Base-by-base conservation (phyloP, 2,329 filamentous ascomycete genomes). In the Botrytis tulipae region DNA sequence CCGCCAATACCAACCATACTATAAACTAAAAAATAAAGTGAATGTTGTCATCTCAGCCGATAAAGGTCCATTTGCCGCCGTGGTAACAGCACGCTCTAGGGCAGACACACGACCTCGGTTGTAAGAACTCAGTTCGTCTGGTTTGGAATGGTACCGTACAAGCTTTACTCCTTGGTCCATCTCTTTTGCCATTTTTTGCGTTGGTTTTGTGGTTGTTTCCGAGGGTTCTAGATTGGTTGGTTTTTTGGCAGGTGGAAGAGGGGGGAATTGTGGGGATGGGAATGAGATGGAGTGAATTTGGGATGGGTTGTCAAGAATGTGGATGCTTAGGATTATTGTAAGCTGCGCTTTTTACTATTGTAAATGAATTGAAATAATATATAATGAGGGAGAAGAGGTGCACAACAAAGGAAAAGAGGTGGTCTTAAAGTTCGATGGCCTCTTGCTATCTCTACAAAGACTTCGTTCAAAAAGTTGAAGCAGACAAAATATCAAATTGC, bases 21-120 rank as follows among this genome's bases (percentile, higher is more conserved):
- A 14, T 51, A 51, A 2, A 51, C 25, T 5, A 2, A 25, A 14
- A 51, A 51, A 51, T 12, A 8, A 14, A 51, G 22, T 25, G 22
- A 51, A 51, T 4, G 25, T 25, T 18, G 2, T n/a, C 44, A 51
- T 5, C 32, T n/a, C 35, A n/a, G 20, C 22, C 22, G 29, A 48
- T 32, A 54, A 68, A 68, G 46, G 65, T 44, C 61, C 61, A 63
- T 63, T 63, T 63, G n/a, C 61, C 61, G 61, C 61, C 61, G 61
- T 63, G 61, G 61, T 63, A 63, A 63, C 61, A 44, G 40, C 61
- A 63, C 61, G 40, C 61, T 63, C 61, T 63, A 20, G 61, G 61
- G 61, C 16, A 63, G 61, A 63, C 40, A 63, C 61, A 63, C 8
- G 61, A 44, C n/a, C 61, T 63, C 61, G n/a, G 40, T 32, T 63